Evolutionary conservation across 176 grass and related monocot genomes (phyloP).

Genomic region (Aegilops bicornis): DNA sequence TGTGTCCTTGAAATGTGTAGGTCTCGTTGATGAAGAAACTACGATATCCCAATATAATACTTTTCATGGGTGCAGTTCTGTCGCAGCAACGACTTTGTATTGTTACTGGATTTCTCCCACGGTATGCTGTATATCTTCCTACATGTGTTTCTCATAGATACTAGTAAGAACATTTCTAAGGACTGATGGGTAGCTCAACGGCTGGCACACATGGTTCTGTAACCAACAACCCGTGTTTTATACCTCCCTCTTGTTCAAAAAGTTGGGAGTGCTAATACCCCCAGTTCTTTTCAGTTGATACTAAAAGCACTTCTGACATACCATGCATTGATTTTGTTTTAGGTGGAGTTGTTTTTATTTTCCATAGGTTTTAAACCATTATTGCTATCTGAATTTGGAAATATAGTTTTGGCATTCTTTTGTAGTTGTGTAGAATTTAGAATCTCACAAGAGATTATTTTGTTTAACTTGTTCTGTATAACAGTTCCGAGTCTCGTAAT

Average conservation of each 20-base stretch:
- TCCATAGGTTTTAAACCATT: not conserved
- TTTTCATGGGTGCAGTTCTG: constrained; percentile 91
- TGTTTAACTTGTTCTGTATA: not conserved
- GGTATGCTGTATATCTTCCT: constrained; percentile 45
- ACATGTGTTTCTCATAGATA: not conserved
- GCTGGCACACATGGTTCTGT: not conserved
- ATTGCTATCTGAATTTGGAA: not conserved
- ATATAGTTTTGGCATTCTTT: constrained; percentile 3
- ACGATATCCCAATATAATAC: constrained; percentile 88
- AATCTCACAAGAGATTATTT: not conserved
- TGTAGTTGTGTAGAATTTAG: not conserved
- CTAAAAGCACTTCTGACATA: not conserved
- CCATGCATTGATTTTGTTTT: not conserved
- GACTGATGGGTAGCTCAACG: not conserved
- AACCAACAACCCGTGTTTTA: not conserved
- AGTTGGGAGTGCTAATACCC: not conserved
- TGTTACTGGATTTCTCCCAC: constrained; percentile 83
- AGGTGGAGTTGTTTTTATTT: not conserved
- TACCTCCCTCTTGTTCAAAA: not conserved
- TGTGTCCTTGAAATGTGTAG: constrained; percentile 30
- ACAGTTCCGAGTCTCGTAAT: constrained; percentile 1
- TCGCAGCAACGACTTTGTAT: constrained; percentile 86
- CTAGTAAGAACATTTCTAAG: not conserved
- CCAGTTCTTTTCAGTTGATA: not conserved
- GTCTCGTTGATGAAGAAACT: constrained; percentile 94